A percentile compares a stretch with the other conserved stretches of the same genome.
These are phyloP conservation scores for Leersia perrieri DNA, from an alignment of 176 grass and related monocot species.

Conservation along the genomic window DNA sequence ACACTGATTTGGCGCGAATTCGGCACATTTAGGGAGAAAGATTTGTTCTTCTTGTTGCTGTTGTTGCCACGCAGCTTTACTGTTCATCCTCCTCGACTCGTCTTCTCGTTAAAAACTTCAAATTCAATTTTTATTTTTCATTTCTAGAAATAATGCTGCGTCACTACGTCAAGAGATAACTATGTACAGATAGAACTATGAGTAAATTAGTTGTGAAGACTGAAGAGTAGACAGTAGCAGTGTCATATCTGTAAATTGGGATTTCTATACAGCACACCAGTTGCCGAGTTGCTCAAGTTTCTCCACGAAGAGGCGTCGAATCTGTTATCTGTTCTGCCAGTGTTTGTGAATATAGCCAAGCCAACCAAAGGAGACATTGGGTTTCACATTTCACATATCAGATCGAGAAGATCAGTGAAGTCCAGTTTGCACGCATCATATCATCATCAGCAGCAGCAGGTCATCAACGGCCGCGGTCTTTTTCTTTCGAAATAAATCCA, in stretches of 20 bases:
- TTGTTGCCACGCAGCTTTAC: neutral
- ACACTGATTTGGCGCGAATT: neutral
- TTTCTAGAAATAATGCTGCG: neutral
- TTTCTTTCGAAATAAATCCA: neutral
- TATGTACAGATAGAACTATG: neutral
- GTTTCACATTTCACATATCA: neutral
- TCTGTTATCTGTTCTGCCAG: neutral
- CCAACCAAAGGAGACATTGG: neutral
- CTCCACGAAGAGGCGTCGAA: neutral
- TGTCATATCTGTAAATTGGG: neutral
- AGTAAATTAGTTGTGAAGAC: slow-evolving; percentile 2
- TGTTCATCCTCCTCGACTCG: neutral
- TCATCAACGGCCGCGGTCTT: neutral
- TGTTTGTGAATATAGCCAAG: neutral
- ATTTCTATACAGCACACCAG: neutral
- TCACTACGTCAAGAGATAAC: too few relatives aligned
- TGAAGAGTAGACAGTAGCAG: neutral
- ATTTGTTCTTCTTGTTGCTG: neutral
- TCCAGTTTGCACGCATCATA: neutral
- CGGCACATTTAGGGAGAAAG: neutral
- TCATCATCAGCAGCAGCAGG: neutral
- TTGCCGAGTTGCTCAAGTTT: neutral
- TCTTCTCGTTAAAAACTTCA: neutral
- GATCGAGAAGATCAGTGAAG: neutral
- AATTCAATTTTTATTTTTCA: neutral